These are phyloP conservation scores for Starmerella powellii DNA, from an alignment of 805 yeast genomes.

Conservation along the genomic window DNA sequence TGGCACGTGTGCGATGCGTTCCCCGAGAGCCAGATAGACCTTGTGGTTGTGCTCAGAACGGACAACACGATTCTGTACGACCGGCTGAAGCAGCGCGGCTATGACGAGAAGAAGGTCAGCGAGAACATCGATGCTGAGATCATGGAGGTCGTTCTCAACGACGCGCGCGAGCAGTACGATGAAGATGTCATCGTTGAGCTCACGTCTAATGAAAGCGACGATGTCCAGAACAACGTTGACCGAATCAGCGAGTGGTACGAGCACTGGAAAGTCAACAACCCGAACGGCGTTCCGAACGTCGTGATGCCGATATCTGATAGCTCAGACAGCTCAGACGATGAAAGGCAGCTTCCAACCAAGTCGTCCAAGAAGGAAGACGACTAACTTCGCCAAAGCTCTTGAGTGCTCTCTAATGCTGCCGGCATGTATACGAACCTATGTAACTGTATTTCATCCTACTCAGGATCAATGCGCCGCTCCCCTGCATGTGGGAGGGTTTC, in stretches of 20 bases:
- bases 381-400: too few species aligned
- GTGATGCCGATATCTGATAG: slow-evolving; percentile 14
- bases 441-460: too few species aligned
- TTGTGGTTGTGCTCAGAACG: slow-evolving; percentile 78
- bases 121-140: slow-evolving; percentile 95
- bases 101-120: slow-evolving; percentile 66
- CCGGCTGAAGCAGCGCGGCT: slow-evolving; percentile 62
- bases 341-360: slow-evolving; percentile 7
- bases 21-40: slow-evolving; percentile 83
- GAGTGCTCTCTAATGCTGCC: too few species aligned
- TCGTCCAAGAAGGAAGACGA: too few species aligned
- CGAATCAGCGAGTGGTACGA: slow-evolving; percentile 64
- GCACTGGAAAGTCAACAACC: slow-evolving; percentile 48
- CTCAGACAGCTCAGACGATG: slow-evolving; percentile 18
- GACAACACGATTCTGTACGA: slow-evolving; percentile 62
- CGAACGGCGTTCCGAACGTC: slow-evolving; percentile 19
- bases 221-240: slow-evolving; percentile 71
- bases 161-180: slow-evolving; percentile 72
- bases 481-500: too few species aligned
- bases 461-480: too few species aligned
- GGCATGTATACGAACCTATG: too few species aligned
- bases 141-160: slow-evolving; percentile 81
- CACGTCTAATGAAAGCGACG: slow-evolving; percentile 56
- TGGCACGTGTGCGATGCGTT: slow-evolving; percentile 97
- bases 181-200: slow-evolving; percentile 74